Evolutionary conservation across 2,329 filamentous ascomycete species (phyloP).

Genomic region (Xylariaceae sp.): DNA sequence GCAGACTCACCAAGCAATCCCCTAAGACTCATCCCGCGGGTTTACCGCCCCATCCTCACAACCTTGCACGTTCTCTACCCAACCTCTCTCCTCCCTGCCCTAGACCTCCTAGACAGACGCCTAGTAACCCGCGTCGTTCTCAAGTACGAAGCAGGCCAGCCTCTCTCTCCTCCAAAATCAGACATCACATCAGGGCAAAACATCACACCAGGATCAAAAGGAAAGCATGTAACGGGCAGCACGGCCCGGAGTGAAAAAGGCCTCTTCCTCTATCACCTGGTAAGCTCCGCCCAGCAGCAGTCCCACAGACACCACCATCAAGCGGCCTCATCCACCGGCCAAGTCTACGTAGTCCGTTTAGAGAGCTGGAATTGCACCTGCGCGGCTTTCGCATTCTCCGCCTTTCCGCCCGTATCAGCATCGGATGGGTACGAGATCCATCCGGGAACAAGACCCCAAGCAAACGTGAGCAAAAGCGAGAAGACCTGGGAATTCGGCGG

Average conservation of each 20-base stretch:
- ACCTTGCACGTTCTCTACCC: constrained; percentile 84
- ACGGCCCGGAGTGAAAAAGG: not conserved
- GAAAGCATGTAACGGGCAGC: not conserved
- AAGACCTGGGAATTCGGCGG: constrained; percentile 31
- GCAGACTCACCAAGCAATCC: constrained; percentile 27
- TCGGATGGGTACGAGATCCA: constrained; percentile 3
- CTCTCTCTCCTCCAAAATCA: constrained; percentile 1
- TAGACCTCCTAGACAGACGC: constrained; percentile 78
- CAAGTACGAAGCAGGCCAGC: not conserved
- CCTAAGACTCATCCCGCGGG: constrained; percentile 33
- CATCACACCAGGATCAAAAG: not conserved
- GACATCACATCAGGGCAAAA: not conserved
- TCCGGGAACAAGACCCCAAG: not conserved
- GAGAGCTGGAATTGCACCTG: constrained; percentile 84
- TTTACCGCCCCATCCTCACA: constrained; percentile 55
- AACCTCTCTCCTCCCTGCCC: constrained; percentile 69
- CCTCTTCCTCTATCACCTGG: constrained; percentile 48
- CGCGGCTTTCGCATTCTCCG: constrained; percentile 71
- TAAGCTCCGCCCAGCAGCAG: constrained; percentile 51
- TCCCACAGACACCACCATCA: constrained; percentile 27
- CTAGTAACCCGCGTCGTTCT: constrained; percentile 56
- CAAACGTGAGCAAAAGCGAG: not conserved
- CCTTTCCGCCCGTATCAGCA: constrained; percentile 44
- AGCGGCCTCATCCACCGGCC: constrained; percentile 15
- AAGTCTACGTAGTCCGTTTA: constrained; percentile 64